phyloP scores from a whole-genome alignment of 2,329 filamentous ascomycete genomes.

The Epichloe amarillans region DNA sequence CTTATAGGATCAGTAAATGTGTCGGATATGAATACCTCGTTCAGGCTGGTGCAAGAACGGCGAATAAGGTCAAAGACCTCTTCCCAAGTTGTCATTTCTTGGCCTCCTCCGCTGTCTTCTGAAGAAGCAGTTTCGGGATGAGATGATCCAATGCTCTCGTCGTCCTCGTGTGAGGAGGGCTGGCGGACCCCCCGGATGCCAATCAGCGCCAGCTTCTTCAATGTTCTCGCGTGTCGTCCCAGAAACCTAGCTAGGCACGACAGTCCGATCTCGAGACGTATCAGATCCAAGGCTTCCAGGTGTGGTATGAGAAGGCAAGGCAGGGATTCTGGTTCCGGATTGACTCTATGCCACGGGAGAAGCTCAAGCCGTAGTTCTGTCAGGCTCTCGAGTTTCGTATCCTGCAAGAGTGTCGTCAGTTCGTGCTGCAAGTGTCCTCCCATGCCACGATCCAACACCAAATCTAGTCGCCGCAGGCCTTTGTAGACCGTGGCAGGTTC shows the following conservation, averaged over 20 bases:
- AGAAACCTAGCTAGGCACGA: background rate
- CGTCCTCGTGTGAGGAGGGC: background rate
- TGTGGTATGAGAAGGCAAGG: background rate
- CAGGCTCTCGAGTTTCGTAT: background rate
- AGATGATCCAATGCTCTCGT: background rate
- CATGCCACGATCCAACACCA: background rate
- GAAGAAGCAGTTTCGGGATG: background rate
- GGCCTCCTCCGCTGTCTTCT: background rate
- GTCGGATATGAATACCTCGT: background rate
- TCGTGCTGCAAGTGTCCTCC: background rate
- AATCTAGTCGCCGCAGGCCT: background rate
- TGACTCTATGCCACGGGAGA: background rate
- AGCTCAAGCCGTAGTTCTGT: slow-evolving; percentile 10
- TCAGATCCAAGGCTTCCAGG: background rate
- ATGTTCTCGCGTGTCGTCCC: background rate
- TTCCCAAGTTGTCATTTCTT: background rate
- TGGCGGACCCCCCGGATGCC: background rate
- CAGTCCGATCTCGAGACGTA: background rate
- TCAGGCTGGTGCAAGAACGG: background rate
- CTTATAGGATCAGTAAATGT: background rate
- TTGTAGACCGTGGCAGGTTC: background rate
- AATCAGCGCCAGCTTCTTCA: background rate
- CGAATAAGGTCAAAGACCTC: background rate
- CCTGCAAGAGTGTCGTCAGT: background rate
- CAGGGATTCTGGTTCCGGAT: background rate